Percentiles rank a stretch among this genome's conserved stretches.
Evolutionary conservation across 2,329 filamentous ascomycete genomes (phyloP).

Genomic region (Sporothrix inflata): DNA sequence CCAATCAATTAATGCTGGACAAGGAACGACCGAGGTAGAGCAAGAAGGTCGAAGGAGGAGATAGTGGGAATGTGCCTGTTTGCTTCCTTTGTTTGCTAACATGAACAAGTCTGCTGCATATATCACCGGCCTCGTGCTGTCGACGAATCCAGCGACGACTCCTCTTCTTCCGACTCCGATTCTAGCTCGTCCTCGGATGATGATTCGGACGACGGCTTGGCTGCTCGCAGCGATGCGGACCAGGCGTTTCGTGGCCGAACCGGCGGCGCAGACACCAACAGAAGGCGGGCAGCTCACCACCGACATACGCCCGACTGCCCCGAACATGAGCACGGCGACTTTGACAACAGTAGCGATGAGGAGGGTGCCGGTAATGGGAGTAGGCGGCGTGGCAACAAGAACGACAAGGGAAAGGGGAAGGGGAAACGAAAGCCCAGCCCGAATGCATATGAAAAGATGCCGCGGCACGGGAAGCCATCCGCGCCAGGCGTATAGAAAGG

Average conservation of each 20-base stretch:
- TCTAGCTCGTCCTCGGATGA: conserved; percentile 56
- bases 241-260: conserved; percentile 35
- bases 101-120: conserved; percentile 88
- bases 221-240: conserved; percentile 31
- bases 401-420: conserved; percentile 24
- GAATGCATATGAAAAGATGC: conserved; percentile 81
- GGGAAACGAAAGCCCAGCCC: conserved; percentile 62
- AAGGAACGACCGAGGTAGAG: background rate
- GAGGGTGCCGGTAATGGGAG: conserved; percentile 40
- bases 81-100: background rate
- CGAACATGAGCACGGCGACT: conserved; percentile 42
- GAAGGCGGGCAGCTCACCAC: conserved; percentile 37
- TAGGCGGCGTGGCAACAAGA: background rate
- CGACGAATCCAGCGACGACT: conserved; percentile 78
- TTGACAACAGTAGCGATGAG: conserved; percentile 42
- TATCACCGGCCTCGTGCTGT: conserved; percentile 84
- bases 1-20: background rate
- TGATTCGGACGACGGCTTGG: conserved; percentile 37
- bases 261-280: conserved; percentile 32
- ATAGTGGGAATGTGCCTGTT: background rate
- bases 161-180: conserved; percentile 56
- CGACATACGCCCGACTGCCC: conserved; percentile 43
- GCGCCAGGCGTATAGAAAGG: background rate
- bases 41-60: background rate
- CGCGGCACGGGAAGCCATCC: conserved; percentile 48